Evolutionary conservation across 257 asterid genomes (phyloP).

Genomic region (Gardenia jasminoides): DNA sequence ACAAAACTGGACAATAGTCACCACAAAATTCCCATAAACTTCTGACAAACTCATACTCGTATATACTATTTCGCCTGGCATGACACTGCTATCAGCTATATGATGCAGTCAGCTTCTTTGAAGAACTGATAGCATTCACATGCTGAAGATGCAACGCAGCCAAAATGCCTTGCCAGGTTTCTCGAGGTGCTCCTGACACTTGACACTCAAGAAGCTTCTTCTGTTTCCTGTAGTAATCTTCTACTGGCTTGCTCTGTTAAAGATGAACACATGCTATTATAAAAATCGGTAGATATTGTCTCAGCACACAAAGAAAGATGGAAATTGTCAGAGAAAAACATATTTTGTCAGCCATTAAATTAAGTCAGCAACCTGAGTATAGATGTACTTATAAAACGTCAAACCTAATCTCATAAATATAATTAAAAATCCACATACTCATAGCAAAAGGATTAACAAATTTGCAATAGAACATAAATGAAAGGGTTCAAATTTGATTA

Average conservation of each 20-base stretch:
- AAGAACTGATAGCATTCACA: constrained; percentile 41
- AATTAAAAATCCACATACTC: not conserved
- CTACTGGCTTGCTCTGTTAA: constrained; percentile 64
- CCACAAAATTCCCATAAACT: constrained; percentile 16
- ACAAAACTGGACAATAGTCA: constrained; percentile 17
- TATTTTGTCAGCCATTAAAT: not conserved
- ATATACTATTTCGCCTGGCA: constrained; percentile 10
- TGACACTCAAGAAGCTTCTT: constrained; percentile 78
- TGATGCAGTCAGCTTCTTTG: constrained; percentile 65
- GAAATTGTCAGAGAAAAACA: not conserved
- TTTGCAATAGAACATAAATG: not conserved
- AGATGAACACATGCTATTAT: not conserved
- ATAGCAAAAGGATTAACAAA: not conserved
- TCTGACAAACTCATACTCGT: constrained; percentile 8
- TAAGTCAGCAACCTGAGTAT: not conserved
- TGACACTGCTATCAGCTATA: constrained; percentile 12
- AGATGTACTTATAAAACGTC: not conserved
- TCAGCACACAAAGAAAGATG: not conserved
- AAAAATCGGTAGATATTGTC: not conserved
- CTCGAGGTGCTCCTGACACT: constrained; percentile 65
- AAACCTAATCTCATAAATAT: not conserved
- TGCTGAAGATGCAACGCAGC: constrained; percentile 86
- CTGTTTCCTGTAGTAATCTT: constrained; percentile 81
- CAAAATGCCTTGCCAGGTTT: constrained; percentile 84
- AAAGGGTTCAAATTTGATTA: not conserved